A percentile compares a stretch with the other conserved stretches of the same genome.
These are phyloP conservation scores for Hypoxylon fuscum DNA, from an alignment of 495 filamentous ascomycete genomes.

Conservation along the genomic window DNA sequence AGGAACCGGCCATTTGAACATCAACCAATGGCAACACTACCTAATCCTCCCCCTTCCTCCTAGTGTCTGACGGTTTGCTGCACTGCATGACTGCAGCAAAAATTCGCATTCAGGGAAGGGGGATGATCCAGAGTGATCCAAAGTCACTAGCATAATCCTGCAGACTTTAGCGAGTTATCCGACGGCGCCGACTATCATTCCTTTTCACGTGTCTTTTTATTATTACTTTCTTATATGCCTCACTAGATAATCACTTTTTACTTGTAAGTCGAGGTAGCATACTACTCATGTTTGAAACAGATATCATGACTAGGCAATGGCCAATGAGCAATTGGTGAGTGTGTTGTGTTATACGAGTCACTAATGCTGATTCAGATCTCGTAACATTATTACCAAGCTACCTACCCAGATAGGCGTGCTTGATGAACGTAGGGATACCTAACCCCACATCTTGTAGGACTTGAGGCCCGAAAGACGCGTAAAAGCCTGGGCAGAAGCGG, in stretches of 20 bases:
- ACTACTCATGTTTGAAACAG: no score
- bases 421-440: conserved; percentile 21
- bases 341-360: background rate
- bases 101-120: conserved; percentile 19
- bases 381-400: conserved; percentile 16
- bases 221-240: conserved; percentile 8
- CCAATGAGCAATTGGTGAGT: no score
- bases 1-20: conserved; percentile 10
- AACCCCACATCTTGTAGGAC: conserved; percentile 37
- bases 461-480: conserved; percentile 39
- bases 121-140: conserved; percentile 32
- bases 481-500: conserved; percentile 21
- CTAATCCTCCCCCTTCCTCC: conserved; percentile 13
- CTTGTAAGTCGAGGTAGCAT: no score
- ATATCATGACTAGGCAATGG: no score
- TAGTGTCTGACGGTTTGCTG: conserved; percentile 38
- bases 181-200: conserved; percentile 13
- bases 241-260: no score
- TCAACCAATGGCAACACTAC: conserved; percentile 29
- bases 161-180: conserved; percentile 29
- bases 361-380: conserved; percentile 4
- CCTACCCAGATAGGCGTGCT: background rate
- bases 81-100: conserved; percentile 33
- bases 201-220: conserved; percentile 17
- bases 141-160: conserved; percentile 38